phyloP scores from a whole-genome alignment of 805 yeast species.

The Pichia pseudocactophila region DNA sequence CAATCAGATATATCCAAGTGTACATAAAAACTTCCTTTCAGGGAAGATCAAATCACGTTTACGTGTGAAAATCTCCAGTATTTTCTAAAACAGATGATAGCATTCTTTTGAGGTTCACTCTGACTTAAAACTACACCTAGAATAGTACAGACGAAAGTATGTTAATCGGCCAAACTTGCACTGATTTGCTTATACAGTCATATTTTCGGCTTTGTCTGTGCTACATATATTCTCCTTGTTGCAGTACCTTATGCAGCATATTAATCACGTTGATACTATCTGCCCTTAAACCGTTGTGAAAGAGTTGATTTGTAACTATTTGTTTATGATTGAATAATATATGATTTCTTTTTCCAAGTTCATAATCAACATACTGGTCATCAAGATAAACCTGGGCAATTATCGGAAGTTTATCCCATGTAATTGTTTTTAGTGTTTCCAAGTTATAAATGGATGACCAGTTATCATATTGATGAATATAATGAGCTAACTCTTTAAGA shows the following conservation, averaged over 20 bases:
- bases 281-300: slow-evolving; percentile 43
- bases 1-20: no score
- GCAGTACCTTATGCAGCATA: slow-evolving; percentile 31
- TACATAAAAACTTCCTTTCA: no score
- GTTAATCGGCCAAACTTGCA: no score
- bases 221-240: slow-evolving; percentile 22
- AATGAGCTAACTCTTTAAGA: slow-evolving; percentile 32
- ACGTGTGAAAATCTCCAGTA: no score
- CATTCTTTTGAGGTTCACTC: no score
- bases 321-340: slow-evolving; percentile 27
- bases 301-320: slow-evolving; percentile 38
- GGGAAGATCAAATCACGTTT: no score
- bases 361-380: slow-evolving; percentile 47
- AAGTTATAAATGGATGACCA: slow-evolving; percentile 22
- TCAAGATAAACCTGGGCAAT: slow-evolving; percentile 40
- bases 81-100: no score
- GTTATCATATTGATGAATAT: slow-evolving; percentile 25
- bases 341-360: slow-evolving; percentile 22
- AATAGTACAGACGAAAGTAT: no score
- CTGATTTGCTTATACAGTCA: no score
- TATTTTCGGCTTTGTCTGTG: background rate
- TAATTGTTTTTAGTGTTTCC: slow-evolving; percentile 16
- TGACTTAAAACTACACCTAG: no score
- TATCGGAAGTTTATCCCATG: slow-evolving; percentile 27
- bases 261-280: slow-evolving; percentile 33